Evolutionary conservation across 495 filamentous ascomycete species (phyloP), one percentile per base, ranked within the genome.

Genomic region (Pseudoneurospora amorphoporcata): DNA sequence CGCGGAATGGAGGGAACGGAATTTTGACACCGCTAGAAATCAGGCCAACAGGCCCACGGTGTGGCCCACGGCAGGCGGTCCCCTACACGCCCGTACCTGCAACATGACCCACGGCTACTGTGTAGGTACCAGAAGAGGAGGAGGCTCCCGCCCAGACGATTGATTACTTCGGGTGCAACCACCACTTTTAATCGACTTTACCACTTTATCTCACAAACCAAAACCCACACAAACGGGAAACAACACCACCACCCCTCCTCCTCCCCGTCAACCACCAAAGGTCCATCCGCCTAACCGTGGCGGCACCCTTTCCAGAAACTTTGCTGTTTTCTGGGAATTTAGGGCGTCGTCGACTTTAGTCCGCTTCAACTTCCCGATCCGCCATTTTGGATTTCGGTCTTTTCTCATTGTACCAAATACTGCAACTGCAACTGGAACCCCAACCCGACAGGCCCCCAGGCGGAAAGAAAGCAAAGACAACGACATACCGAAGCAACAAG

Each of bases 231-330:
- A 43, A 70, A 41, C 65, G 19, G 70, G 37, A 53, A 68, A 40
- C 73, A 69, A 38, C 74, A 39, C 58, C 68, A 43, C 69, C 69
- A 68, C 38, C 47, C 32, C 29, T 39, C 41, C 68, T 58, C 53
- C 37, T 53, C 69, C 47, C 35, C 41, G 40, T 68, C 39, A 43
- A 69, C 32, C 65, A 72, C 69, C 74, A 40, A 70, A 53, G 70
- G 40, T n/a, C 37, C 29, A 41, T 58, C 76, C 37, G 41, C 61
- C 58, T 68, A 77, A 19, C 53, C 53, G 53, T 32, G 53, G 53
- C 53, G 53, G 53, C 53, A 61, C 53, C 53, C 23, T 61, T 61
- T 61, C 53, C 53, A 61, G 53, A 61, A 1, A 61, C 53, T 61
- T 61, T 29, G 6, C 53, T 61, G 53, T 61, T 32, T 61, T 61